Conservation (phyloP, 768 basidiomycete genomes). For the Russula vinacea region DNA sequence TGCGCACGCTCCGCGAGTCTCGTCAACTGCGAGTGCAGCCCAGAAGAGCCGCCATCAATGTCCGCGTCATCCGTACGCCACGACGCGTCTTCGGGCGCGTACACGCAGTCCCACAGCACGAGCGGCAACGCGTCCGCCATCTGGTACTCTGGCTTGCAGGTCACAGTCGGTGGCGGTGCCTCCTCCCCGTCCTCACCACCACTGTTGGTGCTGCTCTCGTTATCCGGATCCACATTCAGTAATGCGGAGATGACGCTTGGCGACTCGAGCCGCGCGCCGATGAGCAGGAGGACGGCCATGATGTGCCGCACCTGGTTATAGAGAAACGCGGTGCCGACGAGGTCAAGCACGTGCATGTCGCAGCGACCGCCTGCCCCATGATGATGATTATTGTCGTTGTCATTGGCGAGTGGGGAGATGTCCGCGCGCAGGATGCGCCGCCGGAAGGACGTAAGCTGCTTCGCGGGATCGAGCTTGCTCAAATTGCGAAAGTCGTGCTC, state of each 20-base stretch:
- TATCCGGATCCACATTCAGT: slow-evolving; percentile 57
- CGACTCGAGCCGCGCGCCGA: slow-evolving; percentile 75
- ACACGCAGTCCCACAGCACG: slow-evolving; percentile 87
- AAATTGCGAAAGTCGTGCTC: slow-evolving; percentile 95
- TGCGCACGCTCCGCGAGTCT: slow-evolving; percentile 51
- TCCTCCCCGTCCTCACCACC: slow-evolving; percentile 30
- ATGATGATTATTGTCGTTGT: background rate
- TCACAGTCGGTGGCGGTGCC: slow-evolving; percentile 47
- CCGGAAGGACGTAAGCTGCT: slow-evolving; percentile 81
- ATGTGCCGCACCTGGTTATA: slow-evolving; percentile 97
- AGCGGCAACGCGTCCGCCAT: slow-evolving; percentile 93
- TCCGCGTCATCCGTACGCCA: slow-evolving; percentile 66
- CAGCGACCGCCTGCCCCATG: slow-evolving; percentile 24
- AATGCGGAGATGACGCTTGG: slow-evolving; percentile 68
- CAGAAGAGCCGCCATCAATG: slow-evolving; percentile 31
- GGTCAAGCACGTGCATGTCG: slow-evolving; percentile 69
- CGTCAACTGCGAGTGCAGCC: slow-evolving; percentile 26
- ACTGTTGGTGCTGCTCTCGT: slow-evolving; percentile 39
- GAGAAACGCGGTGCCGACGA: slow-evolving; percentile 83
- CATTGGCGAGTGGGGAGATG: slow-evolving; percentile 45
- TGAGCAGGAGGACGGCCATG: slow-evolving; percentile 85
- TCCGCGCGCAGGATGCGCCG: slow-evolving; percentile 66
- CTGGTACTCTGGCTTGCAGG: slow-evolving; percentile 81
- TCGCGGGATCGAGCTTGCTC: slow-evolving; percentile 88
- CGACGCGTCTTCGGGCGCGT: slow-evolving; percentile 57